Conservation (phyloP, 2,329 filamentous ascomycete genomes). For the Pleoardoris graminearum region DNA sequence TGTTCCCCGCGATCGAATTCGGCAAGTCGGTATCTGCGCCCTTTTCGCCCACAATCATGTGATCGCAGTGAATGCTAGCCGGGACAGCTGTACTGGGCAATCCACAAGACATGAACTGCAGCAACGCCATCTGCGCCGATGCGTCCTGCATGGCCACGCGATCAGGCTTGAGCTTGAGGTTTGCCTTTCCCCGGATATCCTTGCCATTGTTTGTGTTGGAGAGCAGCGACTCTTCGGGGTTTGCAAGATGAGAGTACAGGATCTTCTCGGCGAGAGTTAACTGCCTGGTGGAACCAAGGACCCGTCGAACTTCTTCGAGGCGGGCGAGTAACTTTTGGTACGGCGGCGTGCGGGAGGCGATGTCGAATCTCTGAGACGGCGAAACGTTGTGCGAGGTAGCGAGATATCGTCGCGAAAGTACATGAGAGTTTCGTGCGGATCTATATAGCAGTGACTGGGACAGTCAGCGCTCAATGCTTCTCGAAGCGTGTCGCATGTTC, state of each 20-base stretch:
- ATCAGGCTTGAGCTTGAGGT: constrained; percentile 95
- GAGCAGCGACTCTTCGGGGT: constrained; percentile 84
- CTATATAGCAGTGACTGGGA: constrained; percentile 30
- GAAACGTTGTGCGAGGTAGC: constrained; percentile 38
- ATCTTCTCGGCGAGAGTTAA: constrained; percentile 98
- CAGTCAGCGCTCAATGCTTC: background rate
- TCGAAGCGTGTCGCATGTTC: background rate
- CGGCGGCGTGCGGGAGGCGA: constrained; percentile 67
- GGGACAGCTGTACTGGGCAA: constrained; percentile 88
- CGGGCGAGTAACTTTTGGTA: constrained; percentile 81
- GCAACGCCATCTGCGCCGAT: constrained; percentile 94
- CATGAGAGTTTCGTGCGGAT: constrained; percentile 21
- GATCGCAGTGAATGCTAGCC: constrained; percentile 97
- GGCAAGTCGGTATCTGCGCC: constrained; percentile 85
- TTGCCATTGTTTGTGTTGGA: constrained; percentile 80
- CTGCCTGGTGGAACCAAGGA: constrained; percentile 65
- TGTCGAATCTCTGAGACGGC: constrained; percentile 36
- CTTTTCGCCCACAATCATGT: constrained; percentile 94
- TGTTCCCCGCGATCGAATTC: constrained; percentile 85
- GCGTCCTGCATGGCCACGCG: constrained; percentile 99
- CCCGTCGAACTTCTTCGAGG: constrained; percentile 72
- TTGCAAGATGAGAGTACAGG: constrained; percentile 91
- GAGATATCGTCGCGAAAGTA: constrained; percentile 30
- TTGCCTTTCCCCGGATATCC: constrained; percentile 82
- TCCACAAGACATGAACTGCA: constrained; percentile 98